These are phyloP conservation scores for Streptanthus diversifolius DNA, from an alignment of 345 rosid species.

Conservation along the genomic window DNA sequence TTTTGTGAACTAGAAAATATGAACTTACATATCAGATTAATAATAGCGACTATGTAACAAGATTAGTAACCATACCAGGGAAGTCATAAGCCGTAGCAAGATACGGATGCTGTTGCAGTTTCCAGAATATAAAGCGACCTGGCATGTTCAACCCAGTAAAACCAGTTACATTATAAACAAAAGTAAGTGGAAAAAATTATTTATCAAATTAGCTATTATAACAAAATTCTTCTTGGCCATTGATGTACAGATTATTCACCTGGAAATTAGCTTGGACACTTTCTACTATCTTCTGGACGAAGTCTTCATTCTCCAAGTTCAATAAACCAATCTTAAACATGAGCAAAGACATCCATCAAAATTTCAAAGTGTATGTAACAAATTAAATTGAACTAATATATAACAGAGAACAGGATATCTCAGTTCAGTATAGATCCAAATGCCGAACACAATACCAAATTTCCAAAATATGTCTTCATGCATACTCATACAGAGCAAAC, in stretches of 20 bases:
- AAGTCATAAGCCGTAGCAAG: conserved; percentile 81
- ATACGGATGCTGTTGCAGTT: conserved; percentile 73
- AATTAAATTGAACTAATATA: neutral
- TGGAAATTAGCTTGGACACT: conserved; percentile 60
- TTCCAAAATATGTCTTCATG: neutral
- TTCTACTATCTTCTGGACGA: conserved; percentile 53
- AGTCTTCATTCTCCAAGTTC: conserved; percentile 96
- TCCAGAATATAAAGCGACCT: conserved; percentile 74
- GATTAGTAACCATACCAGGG: conserved; percentile 52
- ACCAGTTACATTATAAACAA: conserved; percentile 8
- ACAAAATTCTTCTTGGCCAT: neutral
- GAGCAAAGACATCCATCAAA: conserved; percentile 16
- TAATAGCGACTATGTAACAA: neutral
- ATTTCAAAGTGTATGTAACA: neutral
- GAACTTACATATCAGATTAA: neutral
- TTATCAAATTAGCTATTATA: neutral
- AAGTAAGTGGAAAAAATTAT: neutral
- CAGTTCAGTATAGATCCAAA: neutral
- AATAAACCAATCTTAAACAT: conserved; percentile 67
- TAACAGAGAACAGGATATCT: neutral
- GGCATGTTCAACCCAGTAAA: conserved; percentile 31
- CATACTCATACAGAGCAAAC: neutral
- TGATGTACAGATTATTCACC: conserved; percentile 39
- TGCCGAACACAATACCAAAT: neutral
- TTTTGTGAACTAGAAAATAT: neutral